phyloP scores from a whole-genome alignment of 768 basidiomycete species.

The Psilocybe cyanescens region DNA sequence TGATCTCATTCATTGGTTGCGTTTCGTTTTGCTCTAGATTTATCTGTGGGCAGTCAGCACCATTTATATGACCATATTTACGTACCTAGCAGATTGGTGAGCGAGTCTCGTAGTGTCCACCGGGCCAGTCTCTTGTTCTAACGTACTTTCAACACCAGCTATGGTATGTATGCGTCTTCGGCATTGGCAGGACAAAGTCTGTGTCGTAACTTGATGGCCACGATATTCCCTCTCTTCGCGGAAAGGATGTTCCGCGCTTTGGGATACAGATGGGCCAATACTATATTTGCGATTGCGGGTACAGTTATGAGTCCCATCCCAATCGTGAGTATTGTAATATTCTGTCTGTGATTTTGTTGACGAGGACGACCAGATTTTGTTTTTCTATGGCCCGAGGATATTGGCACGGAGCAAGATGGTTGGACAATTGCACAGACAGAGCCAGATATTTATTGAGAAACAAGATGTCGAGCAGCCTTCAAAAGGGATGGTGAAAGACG shows the following conservation, averaged over 20 bases:
- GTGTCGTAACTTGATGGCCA: conserved; percentile 49
- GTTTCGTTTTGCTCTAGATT: conserved; percentile 32
- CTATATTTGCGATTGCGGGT: conserved; percentile 53
- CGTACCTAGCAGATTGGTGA: conserved; percentile 63
- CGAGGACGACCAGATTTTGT: conserved; percentile 23
- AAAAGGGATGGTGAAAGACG: neutral
- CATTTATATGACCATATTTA: conserved; percentile 59
- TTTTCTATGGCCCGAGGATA: conserved; percentile 31
- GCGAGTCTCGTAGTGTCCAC: conserved; percentile 12
- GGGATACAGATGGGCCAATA: conserved; percentile 60
- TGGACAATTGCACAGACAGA: neutral
- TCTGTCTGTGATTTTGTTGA: neutral
- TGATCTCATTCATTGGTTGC: neutral
- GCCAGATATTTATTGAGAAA: neutral
- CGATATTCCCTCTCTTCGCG: conserved; percentile 62
- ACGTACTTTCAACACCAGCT: conserved; percentile 25
- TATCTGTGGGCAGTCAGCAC: conserved; percentile 51
- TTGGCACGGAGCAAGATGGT: conserved; percentile 6
- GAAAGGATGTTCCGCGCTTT: conserved; percentile 52
- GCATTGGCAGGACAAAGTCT: conserved; percentile 67
- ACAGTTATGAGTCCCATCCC: conserved; percentile 53
- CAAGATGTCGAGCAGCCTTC: neutral
- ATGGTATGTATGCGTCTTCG: conserved; percentile 60
- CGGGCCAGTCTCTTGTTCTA: neutral
- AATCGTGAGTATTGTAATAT: conserved; percentile 34